phyloP scores from a whole-genome alignment of 2,329 filamentous ascomycete species.

The Pezicula radicicola region DNA sequence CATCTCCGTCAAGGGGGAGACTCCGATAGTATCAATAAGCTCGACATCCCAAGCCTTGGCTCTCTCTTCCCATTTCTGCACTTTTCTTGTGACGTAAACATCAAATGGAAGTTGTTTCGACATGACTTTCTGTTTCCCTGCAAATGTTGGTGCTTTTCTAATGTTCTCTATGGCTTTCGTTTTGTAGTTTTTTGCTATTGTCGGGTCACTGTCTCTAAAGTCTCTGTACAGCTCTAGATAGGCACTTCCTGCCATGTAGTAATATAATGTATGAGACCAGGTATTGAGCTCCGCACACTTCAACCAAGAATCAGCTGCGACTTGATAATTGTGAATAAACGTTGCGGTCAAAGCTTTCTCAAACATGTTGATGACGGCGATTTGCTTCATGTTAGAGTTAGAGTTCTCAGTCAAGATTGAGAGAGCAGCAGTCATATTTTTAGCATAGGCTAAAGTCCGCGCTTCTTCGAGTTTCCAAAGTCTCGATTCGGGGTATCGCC shows the following conservation, averaged over 20 bases:
- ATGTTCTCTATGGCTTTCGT: conserved; percentile 67
- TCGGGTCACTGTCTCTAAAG: conserved; percentile 38
- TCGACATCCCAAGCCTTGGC: conserved; percentile 64
- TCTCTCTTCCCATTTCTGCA: conserved; percentile 83
- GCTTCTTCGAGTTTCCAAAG: conserved; percentile 91
- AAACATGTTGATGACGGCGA: conserved; percentile 81
- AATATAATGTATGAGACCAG: conserved; percentile 88
- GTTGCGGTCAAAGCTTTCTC: conserved; percentile 77
- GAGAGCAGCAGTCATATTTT: conserved; percentile 65
- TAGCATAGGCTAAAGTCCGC: conserved; percentile 66
- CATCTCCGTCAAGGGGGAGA: conserved; percentile 85
- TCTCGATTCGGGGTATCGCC: conserved; percentile 74
- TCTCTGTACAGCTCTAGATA: conserved; percentile 81
- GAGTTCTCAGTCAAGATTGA: conserved; percentile 57
- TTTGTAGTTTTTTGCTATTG: conserved; percentile 54
- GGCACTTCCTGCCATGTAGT: conserved; percentile 78
- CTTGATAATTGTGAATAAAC: conserved; percentile 73
- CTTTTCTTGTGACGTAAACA: conserved; percentile 76
- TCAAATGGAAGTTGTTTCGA: conserved; percentile 88
- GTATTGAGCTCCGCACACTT: conserved; percentile 77
- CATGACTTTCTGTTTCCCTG: conserved; percentile 88
- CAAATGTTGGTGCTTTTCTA: conserved; percentile 66
- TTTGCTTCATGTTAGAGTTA: conserved; percentile 78
- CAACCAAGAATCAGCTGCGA: conserved; percentile 73
- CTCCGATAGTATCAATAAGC: conserved; percentile 76